Percentiles rank a stretch among this genome's conserved stretches.
These are phyloP conservation scores for Globisporangium ultimum DNA, from an alignment of 352 stramenopile genomes.

Conservation along the genomic window DNA sequence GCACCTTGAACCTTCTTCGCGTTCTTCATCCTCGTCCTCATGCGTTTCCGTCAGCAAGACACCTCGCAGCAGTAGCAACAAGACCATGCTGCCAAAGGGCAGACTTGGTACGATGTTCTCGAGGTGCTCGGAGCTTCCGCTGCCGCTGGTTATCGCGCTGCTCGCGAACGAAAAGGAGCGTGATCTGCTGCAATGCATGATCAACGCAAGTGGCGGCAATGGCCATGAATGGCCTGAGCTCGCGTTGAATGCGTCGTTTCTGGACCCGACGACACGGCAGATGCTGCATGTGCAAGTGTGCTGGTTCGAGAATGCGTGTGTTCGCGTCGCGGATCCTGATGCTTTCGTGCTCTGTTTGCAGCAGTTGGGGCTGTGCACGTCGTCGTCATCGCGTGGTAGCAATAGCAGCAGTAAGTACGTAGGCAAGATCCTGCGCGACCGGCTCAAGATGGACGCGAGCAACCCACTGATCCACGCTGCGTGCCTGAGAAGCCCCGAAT, in stretches of 20 bases:
- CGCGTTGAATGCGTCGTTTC: constrained; percentile 49
- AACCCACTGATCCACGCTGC: constrained; percentile 40
- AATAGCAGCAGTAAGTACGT: constrained; percentile 45
- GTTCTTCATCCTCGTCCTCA: background rate
- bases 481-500: constrained; percentile 10
- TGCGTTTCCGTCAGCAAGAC: background rate
- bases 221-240: constrained; percentile 56
- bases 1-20: constrained; percentile 7
- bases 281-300: constrained; percentile 56
- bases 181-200: constrained; percentile 34
- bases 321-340: constrained; percentile 54
- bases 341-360: constrained; percentile 63
- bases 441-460: constrained; percentile 44
- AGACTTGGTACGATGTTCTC: constrained; percentile 13
- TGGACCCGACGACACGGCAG: constrained; percentile 25
- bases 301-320: constrained; percentile 37
- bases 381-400: constrained; percentile 13
- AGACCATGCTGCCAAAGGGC: background rate
- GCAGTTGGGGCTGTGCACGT: constrained; percentile 51
- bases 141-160: constrained; percentile 53
- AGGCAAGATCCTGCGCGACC: constrained; percentile 52
- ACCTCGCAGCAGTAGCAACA: background rate
- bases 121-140: constrained; percentile 46
- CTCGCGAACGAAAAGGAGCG: constrained; percentile 67
- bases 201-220: constrained; percentile 20